Conservation (phyloP, 139 green algal genomes). For the Medakamo hakoo region DNA sequence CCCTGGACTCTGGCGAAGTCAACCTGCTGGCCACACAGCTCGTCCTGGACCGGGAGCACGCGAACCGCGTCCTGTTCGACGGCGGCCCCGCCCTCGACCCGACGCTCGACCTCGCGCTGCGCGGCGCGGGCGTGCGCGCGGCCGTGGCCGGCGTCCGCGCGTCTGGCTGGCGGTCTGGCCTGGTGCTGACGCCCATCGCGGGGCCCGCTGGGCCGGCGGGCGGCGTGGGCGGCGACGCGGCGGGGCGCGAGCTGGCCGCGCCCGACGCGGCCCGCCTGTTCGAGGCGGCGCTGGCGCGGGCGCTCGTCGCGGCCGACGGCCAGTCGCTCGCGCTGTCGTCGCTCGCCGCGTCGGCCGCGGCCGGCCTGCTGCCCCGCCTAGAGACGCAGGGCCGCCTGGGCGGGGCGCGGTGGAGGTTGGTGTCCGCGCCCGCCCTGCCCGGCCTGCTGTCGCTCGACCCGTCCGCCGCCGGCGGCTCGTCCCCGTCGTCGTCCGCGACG, state of each 20-base stretch:
- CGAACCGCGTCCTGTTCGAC: slow-evolving; percentile 77
- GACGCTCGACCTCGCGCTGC: slow-evolving; percentile 46
- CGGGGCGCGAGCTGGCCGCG: slow-evolving; percentile 20
- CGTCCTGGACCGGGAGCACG: slow-evolving; percentile 61
- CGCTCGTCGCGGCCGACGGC: slow-evolving; percentile 78
- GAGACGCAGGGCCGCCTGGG: slow-evolving; percentile 81
- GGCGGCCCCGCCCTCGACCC: slow-evolving; percentile 41
- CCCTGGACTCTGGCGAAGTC: slow-evolving; percentile 64
- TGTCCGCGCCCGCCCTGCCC: slow-evolving; percentile 66
- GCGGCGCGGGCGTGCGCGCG: slow-evolving; percentile 47
- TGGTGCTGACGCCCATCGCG: slow-evolving; percentile 32
- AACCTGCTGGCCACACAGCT: slow-evolving; percentile 92
- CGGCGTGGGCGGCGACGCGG: slow-evolving; percentile 3
- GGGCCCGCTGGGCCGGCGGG: too few relatives aligned
- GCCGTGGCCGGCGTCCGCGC: slow-evolving; percentile 49
- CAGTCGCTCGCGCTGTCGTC: slow-evolving; percentile 76
- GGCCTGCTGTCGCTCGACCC: slow-evolving; percentile 48
- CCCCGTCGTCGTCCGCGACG: slow-evolving; percentile 15
- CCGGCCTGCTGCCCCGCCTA: slow-evolving; percentile 81
- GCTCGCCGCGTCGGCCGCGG: slow-evolving; percentile 70
- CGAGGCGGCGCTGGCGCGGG: slow-evolving; percentile 41
- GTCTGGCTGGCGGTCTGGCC: slow-evolving; percentile 51
- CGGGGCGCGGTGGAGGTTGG: slow-evolving; percentile 65
- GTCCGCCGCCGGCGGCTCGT: slow-evolving; percentile 12
- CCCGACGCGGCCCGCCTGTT: slow-evolving; percentile 71